phyloP scores from a whole-genome alignment of 2,329 filamentous ascomycete genomes.

The Diaporthe australafricana region DNA sequence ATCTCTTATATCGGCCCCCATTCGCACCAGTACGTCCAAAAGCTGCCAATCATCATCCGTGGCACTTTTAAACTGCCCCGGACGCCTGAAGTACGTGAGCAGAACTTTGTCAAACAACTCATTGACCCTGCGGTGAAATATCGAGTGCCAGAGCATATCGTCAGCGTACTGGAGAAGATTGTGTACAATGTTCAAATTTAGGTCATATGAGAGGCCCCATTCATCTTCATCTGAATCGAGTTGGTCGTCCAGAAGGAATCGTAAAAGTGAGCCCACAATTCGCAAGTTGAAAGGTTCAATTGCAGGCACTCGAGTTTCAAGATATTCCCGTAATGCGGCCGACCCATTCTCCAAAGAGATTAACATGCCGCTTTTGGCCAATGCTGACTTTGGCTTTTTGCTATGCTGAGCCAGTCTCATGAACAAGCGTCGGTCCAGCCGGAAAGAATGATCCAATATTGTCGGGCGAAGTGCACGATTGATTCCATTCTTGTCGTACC shows the following conservation, averaged over 20 bases:
- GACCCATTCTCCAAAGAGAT: neutral
- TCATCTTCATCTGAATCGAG: neutral
- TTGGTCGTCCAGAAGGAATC: neutral
- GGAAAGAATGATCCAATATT: neutral
- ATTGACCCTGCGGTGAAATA: neutral
- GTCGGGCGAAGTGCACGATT: neutral
- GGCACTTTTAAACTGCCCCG: neutral
- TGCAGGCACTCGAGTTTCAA: neutral
- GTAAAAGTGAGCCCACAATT: neutral
- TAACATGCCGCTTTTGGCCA: neutral
- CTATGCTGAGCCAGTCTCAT: neutral
- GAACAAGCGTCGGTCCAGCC: neutral
- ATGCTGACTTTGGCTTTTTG: neutral
- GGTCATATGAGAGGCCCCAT: neutral
- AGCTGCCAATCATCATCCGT: neutral
- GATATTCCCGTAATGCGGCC: neutral
- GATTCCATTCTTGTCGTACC: neutral
- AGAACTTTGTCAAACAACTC: neutral
- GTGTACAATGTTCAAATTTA: neutral
- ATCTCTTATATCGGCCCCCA: neutral
- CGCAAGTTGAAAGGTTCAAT: neutral
- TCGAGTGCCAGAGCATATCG: neutral
- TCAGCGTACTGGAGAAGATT: neutral
- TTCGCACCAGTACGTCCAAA: neutral
- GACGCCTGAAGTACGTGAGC: neutral